Evolutionary conservation across 2,329 filamentous ascomycete genomes (phyloP), one percentile per base, ranked within the genome.

Genomic region (Verticillium dahliae): DNA sequence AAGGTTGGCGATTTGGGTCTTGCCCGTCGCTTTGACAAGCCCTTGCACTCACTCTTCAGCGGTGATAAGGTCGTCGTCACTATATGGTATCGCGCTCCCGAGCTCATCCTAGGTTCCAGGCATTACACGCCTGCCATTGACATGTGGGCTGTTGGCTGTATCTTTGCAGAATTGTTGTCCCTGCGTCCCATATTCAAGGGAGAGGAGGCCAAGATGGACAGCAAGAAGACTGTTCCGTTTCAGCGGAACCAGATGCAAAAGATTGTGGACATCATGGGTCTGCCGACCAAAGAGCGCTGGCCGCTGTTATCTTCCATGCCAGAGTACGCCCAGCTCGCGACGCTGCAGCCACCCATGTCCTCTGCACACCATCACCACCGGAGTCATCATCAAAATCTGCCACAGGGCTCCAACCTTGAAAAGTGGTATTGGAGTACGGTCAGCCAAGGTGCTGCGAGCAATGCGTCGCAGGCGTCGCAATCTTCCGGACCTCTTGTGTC

Each of bases 201-300:
- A 0, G 95, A 99, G 71, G 95, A 99, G 75, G 95, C 95, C 15
- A 99, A 99, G 77, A 97, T 98, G 90, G 95, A 99, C 75, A 91
- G 86, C 69, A 99, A 99, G 76, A 98, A 98, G 78, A 95, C 91
- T 0, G 93, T 98, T 0, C 95, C 95, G 0, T 99, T 99, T 69
- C 95, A 99, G 75, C 86, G 93, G 14, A 97, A 97, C 70, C 95
- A 99, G 77, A 98, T 99, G 94, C 92, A 95, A 71, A 97, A 97
- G 76, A 99, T 99, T 68, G 91, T 97, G 41, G 95, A 99, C 71
- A 92, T 99, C 65, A 89, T 99, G 80, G 95, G 95, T 35, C 79
- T 97, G 66, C 95, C 95, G 0, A 91, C 85, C 6, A 94, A 94
- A 69, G 91, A 96, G 58, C 85, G 87, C 33, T 99, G 95, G 95